phyloP scores from a whole-genome alignment of 2,329 filamentous ascomycete genomes.

The Stemphylium lycopersici region DNA sequence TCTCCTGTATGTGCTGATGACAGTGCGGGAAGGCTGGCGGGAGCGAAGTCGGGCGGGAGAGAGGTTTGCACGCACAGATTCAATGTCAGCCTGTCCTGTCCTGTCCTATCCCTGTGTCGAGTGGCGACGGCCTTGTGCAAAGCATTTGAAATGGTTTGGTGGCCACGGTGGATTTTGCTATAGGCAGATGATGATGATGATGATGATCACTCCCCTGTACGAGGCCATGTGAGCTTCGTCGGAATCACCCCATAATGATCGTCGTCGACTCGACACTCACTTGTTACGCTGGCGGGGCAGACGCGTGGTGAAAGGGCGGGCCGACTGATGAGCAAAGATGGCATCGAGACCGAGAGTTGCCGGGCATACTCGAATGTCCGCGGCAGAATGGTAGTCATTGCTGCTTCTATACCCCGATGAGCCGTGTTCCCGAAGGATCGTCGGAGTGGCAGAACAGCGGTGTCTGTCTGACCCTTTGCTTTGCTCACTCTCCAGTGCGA shows the following conservation, averaged over 20 bases:
- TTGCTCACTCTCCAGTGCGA: slow-evolving; percentile 1
- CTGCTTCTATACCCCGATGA: not conserved
- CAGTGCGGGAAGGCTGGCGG: slow-evolving; percentile 1
- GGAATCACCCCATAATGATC: slow-evolving; percentile 9
- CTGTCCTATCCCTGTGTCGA: not conserved
- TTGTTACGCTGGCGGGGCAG: slow-evolving; percentile 5
- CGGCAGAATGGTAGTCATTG: slow-evolving; percentile 5
- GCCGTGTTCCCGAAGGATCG: slow-evolving; percentile 24
- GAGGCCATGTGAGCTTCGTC: slow-evolving; percentile 1
- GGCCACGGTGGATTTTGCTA: not conserved
- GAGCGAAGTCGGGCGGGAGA: not conserved
- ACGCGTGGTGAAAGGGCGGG: slow-evolving; percentile 7
- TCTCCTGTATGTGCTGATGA: not conserved
- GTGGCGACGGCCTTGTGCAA: not conserved
- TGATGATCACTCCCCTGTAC: not conserved
- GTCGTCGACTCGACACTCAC: slow-evolving; percentile 2
- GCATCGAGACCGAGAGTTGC: slow-evolving; percentile 8
- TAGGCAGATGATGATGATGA: not conserved
- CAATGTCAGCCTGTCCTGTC: too few relatives aligned
- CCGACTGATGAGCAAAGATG: slow-evolving; percentile 7
- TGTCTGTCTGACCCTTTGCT: slow-evolving; percentile 13
- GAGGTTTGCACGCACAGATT: not conserved
- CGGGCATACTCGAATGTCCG: slow-evolving; percentile 1
- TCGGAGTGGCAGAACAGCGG: slow-evolving; percentile 30
- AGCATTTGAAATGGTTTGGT: not conserved